A percentile compares a stretch with the other conserved stretches of the same genome.
Conservation (phyloP, 495 filamentous ascomycete genomes). For the Immersiella caudata region DNA sequence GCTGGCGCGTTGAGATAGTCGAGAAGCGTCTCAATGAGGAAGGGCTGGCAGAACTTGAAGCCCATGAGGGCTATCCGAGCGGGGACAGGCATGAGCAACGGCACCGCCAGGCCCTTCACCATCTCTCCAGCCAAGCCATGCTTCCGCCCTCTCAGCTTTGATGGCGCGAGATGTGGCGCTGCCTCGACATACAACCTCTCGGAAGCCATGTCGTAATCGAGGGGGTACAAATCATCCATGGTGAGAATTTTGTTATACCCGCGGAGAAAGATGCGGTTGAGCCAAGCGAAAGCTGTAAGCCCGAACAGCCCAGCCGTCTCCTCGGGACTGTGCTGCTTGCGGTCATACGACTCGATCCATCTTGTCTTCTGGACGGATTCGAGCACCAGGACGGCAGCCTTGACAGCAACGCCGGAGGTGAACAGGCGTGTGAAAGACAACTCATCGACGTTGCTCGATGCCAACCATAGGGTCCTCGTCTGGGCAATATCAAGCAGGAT, state of each 20-base stretch:
- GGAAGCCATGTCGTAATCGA: conserved; percentile 38
- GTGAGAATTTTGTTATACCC: conserved; percentile 28
- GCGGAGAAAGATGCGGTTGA: conserved; percentile 28
- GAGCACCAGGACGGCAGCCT: conserved; percentile 52
- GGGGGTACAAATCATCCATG: conserved; percentile 28
- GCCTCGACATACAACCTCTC: conserved; percentile 21
- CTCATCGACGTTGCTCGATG: conserved; percentile 36
- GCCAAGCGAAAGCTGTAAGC: conserved; percentile 30
- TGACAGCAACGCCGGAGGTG: conserved; percentile 51
- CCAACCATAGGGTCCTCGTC: conserved; percentile 61
- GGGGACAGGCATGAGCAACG: conserved; percentile 36
- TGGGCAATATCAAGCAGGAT: conserved; percentile 61
- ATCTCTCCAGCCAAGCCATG: conserved; percentile 29
- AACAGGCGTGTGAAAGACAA: conserved; percentile 47
- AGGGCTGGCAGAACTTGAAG: conserved; percentile 67
- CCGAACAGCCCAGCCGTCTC: conserved; percentile 55
- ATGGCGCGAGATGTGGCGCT: conserved; percentile 15
- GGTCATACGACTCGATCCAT: conserved; percentile 35
- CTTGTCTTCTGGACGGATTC: conserved; percentile 59
- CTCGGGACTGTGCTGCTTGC: conserved; percentile 50
- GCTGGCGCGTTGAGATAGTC: conserved; percentile 47
- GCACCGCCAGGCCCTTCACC: conserved; percentile 26
- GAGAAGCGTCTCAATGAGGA: conserved; percentile 61
- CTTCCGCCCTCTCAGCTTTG: conserved; percentile 15
- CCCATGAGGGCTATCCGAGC: conserved; percentile 37